Conservation (phyloP, 1,139 yeast species). For the Geotrichum aggregatum region DNA sequence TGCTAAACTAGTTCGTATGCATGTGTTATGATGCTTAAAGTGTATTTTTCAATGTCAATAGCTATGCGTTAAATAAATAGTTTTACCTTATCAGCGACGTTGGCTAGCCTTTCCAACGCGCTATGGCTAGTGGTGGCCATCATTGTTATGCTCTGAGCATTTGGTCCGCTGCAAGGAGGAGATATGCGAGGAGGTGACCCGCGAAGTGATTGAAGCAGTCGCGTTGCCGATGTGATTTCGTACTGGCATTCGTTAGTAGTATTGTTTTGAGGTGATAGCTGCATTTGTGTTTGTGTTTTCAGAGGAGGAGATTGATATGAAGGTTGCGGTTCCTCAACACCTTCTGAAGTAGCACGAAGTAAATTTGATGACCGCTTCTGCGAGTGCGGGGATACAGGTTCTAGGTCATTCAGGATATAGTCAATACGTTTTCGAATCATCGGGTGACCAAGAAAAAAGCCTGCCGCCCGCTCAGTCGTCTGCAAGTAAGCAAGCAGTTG, state of each 20-base stretch:
- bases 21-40: neutral
- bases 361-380: neutral
- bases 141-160: neutral
- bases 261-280: neutral
- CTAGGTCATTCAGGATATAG: neutral
- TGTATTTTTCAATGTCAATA: no score
- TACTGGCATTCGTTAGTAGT: no score
- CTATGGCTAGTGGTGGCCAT: conserved; percentile 6
- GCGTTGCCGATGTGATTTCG: neutral
- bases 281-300: neutral
- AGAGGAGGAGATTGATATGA: neutral
- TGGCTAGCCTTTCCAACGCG: conserved; percentile 13
- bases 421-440: neutral
- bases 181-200: conserved; percentile 1
- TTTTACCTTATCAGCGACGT: conserved; percentile 13
- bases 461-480: neutral
- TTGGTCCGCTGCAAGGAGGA: neutral
- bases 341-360: neutral
- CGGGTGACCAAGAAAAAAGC: neutral
- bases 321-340: neutral
- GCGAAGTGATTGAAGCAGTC: neutral
- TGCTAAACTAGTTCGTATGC: no score
- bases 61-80: conserved; percentile 3
- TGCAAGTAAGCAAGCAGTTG: neutral
- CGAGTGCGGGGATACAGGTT: neutral